These are phyloP conservation scores for Colletotrichum sp. DNA, from an alignment of 2,329 filamentous ascomycete genomes.

Conservation along the genomic window DNA sequence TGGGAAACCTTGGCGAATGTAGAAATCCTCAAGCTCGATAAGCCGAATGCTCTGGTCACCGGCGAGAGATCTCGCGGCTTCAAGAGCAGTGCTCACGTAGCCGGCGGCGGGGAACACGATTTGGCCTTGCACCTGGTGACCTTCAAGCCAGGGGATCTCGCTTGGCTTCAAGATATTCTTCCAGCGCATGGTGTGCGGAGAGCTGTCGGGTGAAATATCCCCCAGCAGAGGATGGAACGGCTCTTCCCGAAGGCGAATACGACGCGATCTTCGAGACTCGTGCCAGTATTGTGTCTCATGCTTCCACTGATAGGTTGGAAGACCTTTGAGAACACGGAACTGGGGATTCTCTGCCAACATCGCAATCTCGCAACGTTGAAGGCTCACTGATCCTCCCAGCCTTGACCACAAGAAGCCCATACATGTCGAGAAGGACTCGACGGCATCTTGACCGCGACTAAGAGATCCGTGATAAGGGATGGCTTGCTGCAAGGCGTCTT, in stretches of 20 bases:
- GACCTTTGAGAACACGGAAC: not conserved
- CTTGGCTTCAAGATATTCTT: slow-evolving; percentile 25
- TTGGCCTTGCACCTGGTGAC: slow-evolving; percentile 38
- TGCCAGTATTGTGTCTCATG: not conserved
- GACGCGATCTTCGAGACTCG: not conserved
- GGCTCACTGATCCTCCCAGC: slow-evolving; percentile 2
- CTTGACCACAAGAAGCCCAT: slow-evolving; percentile 24
- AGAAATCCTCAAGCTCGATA: not conserved
- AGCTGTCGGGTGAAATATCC: not conserved
- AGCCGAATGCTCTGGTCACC: not conserved
- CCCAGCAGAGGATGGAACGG: not conserved
- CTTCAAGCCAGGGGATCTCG: slow-evolving; percentile 41
- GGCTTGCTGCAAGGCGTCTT: not conserved
- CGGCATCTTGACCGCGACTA: slow-evolving; percentile 21
- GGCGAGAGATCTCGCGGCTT: slow-evolving; percentile 15
- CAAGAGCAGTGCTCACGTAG: slow-evolving; percentile 41
- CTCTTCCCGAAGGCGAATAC: not conserved
- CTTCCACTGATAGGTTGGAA: not conserved
- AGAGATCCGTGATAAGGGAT: slow-evolving; percentile 29
- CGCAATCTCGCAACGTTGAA: not conserved
- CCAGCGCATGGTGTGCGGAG: slow-evolving; percentile 19
- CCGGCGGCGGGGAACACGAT: slow-evolving; percentile 44
- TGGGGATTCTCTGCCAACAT: not conserved
- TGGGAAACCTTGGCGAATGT: not conserved
- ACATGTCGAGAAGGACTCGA: slow-evolving; percentile 22